These are phyloP conservation scores for Lactuca saligna DNA, from an alignment of 129 eudicot genomes.

Conservation along the genomic window DNA sequence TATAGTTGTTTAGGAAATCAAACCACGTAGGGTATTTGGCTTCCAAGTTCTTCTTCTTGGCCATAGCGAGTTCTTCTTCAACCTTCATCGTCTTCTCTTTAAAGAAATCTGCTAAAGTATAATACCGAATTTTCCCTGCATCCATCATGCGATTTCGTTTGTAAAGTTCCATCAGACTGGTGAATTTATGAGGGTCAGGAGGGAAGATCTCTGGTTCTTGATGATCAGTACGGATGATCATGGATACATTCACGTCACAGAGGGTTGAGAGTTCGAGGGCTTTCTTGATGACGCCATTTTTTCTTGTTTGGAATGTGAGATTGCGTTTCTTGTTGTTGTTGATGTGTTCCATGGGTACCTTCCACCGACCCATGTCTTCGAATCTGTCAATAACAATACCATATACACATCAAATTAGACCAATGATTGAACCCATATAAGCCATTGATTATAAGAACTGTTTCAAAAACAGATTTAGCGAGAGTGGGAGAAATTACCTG, in stretches of 20 bases:
- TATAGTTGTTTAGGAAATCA: constrained; percentile 10
- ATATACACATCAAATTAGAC: too few species aligned
- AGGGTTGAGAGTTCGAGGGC: constrained; percentile 39
- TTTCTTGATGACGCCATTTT: constrained; percentile 36
- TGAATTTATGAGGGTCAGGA: constrained; percentile 14
- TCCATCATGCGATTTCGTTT: constrained; percentile 4
- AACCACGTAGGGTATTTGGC: constrained; percentile 36
- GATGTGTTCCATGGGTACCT: constrained; percentile 34
- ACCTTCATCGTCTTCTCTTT: constrained; percentile 31
- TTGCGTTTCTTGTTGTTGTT: constrained; percentile 33
- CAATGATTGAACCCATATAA: too few species aligned
- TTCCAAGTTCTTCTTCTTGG: constrained; percentile 31
- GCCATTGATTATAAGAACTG: too few species aligned
- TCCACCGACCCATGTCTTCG: constrained; percentile 8
- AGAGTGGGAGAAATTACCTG: too few species aligned
- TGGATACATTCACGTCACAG: constrained; percentile 35
- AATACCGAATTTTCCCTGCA: constrained; percentile 13
- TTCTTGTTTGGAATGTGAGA: constrained; percentile 35
- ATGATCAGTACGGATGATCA: constrained; percentile 34
- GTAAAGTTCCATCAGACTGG: constrained; percentile 20
- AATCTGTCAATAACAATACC: too few species aligned
- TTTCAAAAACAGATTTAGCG: too few species aligned
- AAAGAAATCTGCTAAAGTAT: constrained; percentile 26
- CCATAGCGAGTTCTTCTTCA: constrained; percentile 38
- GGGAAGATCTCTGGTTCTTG: constrained; percentile 31